phyloP scores from a whole-genome alignment of 306 rosid genomes.

The Rosa multiflora region DNA sequence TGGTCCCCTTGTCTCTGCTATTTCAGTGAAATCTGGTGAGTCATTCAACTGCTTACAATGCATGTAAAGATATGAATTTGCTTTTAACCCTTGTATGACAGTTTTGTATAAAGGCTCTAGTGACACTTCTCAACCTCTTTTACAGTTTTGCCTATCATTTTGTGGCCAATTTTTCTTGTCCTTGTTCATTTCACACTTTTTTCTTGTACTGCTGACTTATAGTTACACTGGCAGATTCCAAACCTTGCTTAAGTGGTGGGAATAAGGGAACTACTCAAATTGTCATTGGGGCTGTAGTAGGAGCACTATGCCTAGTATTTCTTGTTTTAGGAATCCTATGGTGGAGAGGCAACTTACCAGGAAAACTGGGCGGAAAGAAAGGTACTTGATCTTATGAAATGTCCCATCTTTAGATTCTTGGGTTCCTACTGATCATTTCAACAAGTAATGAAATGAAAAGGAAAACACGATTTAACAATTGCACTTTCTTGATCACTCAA shows the following conservation, averaged over 20 bases:
- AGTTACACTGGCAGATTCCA: slow-evolving; percentile 38
- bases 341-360: slow-evolving; percentile 46
- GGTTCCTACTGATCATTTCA: background rate
- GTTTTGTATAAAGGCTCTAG: background rate
- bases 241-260: slow-evolving; percentile 40
- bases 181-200: background rate
- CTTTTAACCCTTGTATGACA: background rate
- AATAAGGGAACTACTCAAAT: slow-evolving; percentile 28
- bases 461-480: background rate
- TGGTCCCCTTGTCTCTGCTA: slow-evolving; percentile 73
- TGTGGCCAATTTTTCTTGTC: too few relatives aligned
- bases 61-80: background rate
- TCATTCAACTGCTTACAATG: background rate
- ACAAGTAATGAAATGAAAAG: background rate
- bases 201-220: background rate
- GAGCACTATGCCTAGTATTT: slow-evolving; percentile 41
- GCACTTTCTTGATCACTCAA: background rate
- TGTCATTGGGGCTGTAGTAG: slow-evolving; percentile 34
- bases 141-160: background rate
- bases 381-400: slow-evolving; percentile 24
- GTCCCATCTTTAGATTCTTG: slow-evolving; percentile 10
- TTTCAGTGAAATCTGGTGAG: slow-evolving; percentile 66
- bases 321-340: slow-evolving; percentile 47
- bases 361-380: slow-evolving; percentile 25
- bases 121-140: background rate